phyloP scores from a whole-genome alignment of 2,329 filamentous ascomycete genomes.

The Sclerotinia glacialis region DNA sequence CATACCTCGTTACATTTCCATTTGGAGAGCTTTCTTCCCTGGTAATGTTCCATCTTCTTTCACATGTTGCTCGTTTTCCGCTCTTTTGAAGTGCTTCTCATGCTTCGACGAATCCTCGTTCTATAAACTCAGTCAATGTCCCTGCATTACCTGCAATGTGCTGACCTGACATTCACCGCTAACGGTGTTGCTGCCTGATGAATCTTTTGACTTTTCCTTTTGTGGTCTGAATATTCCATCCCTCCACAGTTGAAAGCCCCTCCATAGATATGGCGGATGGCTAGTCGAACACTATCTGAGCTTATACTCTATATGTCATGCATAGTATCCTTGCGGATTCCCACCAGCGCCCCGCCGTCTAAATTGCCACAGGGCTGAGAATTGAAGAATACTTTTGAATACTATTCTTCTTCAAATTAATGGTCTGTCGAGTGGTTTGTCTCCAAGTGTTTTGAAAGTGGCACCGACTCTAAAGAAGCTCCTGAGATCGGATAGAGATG shows the following conservation, averaged over 20 bases:
- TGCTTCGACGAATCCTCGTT: conserved; percentile 8
- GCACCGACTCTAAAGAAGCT: background rate
- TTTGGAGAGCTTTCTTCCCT: background rate
- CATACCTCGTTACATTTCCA: background rate
- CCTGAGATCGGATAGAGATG: background rate
- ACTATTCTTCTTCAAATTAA: background rate
- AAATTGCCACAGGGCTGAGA: conserved; percentile 4
- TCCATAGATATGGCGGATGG: background rate
- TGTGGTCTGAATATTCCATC: no score
- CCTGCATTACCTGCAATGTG: conserved; percentile 16
- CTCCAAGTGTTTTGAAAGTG: background rate
- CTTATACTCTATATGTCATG: conserved; percentile 8
- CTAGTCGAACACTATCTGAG: background rate
- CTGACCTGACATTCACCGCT: conserved; percentile 9
- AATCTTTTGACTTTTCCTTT: background rate
- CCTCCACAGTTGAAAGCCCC: background rate
- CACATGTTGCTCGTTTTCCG: background rate
- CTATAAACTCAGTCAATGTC: background rate
- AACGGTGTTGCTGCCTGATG: background rate
- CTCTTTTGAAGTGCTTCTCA: background rate
- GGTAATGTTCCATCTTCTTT: background rate
- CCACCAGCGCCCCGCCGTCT: background rate
- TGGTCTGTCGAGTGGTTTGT: background rate
- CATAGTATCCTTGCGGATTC: background rate
- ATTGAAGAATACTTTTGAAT: background rate